These are phyloP conservation scores for Chrysophaeum taylorii DNA, from an alignment of 352 stramenopile species.

Conservation along the genomic window DNA sequence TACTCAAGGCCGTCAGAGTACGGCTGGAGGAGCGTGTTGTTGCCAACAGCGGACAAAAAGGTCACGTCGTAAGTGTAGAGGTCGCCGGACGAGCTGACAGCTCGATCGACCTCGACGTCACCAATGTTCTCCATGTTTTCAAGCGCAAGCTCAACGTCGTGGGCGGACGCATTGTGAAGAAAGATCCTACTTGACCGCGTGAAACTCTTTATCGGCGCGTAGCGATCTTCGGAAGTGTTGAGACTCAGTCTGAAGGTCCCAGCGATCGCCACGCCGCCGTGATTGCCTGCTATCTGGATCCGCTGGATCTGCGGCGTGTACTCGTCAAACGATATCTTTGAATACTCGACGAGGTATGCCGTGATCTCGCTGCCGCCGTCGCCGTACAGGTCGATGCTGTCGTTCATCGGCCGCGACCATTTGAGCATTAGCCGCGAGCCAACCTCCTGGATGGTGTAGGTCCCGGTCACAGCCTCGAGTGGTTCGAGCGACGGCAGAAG, in stretches of 20 bases:
- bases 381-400: slow-evolving; percentile 55
- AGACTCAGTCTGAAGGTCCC: slow-evolving; percentile 31
- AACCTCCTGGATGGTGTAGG: slow-evolving; percentile 1
- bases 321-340: slow-evolving; percentile 53
- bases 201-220: slow-evolving; percentile 14
- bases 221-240: slow-evolving; percentile 32
- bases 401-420: neutral
- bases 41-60: slow-evolving; percentile 43
- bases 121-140: slow-evolving; percentile 85
- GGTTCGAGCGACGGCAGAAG: slow-evolving; percentile 44
- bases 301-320: slow-evolving; percentile 54
- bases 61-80: slow-evolving; percentile 27
- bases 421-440: neutral
- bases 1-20: slow-evolving; percentile 20
- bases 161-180: slow-evolving; percentile 41
- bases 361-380: slow-evolving; percentile 64
- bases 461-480: neutral
- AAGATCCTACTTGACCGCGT: slow-evolving; percentile 25
- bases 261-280: slow-evolving; percentile 4
- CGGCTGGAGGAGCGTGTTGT: slow-evolving; percentile 28
- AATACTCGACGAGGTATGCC: slow-evolving; percentile 86
- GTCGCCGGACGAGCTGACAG: neutral
- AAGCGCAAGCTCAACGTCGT: slow-evolving; percentile 60
- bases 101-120: slow-evolving; percentile 56
- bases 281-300: slow-evolving; percentile 38